Evolutionary conservation across 129 eudicot species (phyloP).

Genomic region (Calendula officinalis): DNA sequence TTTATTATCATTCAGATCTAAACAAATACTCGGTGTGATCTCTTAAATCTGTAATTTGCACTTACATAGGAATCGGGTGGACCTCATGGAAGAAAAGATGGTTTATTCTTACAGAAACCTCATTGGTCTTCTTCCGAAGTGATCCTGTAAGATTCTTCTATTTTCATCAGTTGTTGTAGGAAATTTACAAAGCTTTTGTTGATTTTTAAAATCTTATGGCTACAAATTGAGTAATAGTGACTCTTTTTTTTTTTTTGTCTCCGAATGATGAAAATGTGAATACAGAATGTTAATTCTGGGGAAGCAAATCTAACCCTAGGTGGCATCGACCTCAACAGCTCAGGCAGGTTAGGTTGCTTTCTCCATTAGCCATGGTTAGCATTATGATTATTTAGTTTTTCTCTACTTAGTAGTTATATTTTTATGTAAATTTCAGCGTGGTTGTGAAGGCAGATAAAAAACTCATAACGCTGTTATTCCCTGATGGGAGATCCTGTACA

Average conservation of each 20-base stretch:
- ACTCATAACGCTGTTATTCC: conserved; percentile 77
- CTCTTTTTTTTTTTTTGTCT: neutral
- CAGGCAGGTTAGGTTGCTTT: conserved; percentile 90
- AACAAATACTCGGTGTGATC: too few relatives aligned
- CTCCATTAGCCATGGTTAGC: conserved; percentile 2
- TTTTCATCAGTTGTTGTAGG: neutral
- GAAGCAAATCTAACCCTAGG: conserved; percentile 97
- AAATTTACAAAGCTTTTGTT: conserved; percentile 15
- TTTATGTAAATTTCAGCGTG: conserved; percentile 52
- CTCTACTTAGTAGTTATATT: conserved; percentile 21
- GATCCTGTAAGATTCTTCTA: conserved; percentile 74
- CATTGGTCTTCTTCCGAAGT: conserved; percentile 86
- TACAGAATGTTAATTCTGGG: conserved; percentile 70
- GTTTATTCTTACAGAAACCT: conserved; percentile 85
- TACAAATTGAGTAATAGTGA: too few relatives aligned
- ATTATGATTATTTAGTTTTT: conserved; percentile 6
- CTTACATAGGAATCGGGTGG: conserved; percentile 89
- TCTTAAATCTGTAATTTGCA: conserved; percentile 16
- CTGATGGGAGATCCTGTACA: conserved; percentile 95
- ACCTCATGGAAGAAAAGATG: conserved; percentile 99
- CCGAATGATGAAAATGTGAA: conserved; percentile 9
- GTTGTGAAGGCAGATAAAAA: conserved; percentile 93
- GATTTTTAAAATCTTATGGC: too few relatives aligned
- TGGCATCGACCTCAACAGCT: conserved; percentile 98
- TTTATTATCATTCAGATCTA: too few relatives aligned